phyloP scores from a whole-genome alignment of 345 rosid genomes.

The Moringa oleifera region DNA sequence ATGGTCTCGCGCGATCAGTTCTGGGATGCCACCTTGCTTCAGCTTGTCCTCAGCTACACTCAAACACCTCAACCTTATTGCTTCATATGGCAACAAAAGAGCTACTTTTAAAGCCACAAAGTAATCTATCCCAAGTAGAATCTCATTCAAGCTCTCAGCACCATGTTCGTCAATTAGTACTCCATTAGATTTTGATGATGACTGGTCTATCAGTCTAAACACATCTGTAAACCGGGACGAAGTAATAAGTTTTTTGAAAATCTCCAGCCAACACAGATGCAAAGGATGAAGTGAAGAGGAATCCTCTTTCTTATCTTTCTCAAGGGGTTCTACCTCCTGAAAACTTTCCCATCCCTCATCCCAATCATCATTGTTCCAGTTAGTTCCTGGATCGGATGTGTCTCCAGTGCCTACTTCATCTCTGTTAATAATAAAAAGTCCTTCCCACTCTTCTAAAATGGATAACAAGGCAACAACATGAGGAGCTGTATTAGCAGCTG shows the following conservation, averaged over 20 bases:
- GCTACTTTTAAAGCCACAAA: slow-evolving; percentile 51
- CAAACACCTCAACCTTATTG: slow-evolving; percentile 44
- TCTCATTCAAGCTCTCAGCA: slow-evolving; percentile 41
- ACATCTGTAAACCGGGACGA: slow-evolving; percentile 34
- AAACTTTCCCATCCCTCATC: slow-evolving; percentile 98
- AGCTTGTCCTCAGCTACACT: slow-evolving; percentile 51
- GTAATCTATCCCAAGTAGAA: slow-evolving; percentile 30
- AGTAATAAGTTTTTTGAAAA: slow-evolving; percentile 39
- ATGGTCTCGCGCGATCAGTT: slow-evolving; percentile 34
- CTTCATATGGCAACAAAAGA: slow-evolving; percentile 72
- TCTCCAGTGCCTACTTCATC: slow-evolving; percentile 37
- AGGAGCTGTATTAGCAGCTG: slow-evolving; percentile 36
- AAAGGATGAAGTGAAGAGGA: slow-evolving; percentile 53
- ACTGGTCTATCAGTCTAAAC: slow-evolving; percentile 53
- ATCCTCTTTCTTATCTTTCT: slow-evolving; percentile 35
- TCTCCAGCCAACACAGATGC: slow-evolving; percentile 71
- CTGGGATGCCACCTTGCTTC: slow-evolving; percentile 54
- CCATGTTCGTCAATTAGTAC: slow-evolving; percentile 52
- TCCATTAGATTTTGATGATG: slow-evolving; percentile 45
- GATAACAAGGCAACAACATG: slow-evolving; percentile 58
- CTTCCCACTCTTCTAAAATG: slow-evolving; percentile 90
- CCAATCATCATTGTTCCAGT: slow-evolving; percentile 83
- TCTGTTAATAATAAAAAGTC: slow-evolving; percentile 42
- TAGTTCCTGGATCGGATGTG: slow-evolving; percentile 39
- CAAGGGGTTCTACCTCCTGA: slow-evolving; percentile 58